Evolutionary conservation across 768 basidiomycete species (phyloP), one percentile per base, ranked within the genome.

Genomic region (Termitomyces sp.): DNA sequence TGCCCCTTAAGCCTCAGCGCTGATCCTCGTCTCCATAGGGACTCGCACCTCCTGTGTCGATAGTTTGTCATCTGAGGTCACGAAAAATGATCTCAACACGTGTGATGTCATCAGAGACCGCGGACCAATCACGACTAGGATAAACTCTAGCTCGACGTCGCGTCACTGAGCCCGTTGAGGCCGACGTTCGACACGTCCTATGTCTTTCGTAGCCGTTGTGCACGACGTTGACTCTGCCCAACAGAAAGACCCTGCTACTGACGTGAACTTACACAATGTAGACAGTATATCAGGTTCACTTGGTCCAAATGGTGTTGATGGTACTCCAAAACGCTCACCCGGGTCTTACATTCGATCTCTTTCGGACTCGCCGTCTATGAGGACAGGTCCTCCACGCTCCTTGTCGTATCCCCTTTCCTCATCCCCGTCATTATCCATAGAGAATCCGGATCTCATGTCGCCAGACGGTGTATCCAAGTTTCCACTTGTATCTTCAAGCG

Each of bases 321-420:
- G 45, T 39, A 46, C 62, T 7, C 48, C 55, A 22, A 46, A 61
- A 16, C 61, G 59, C 12, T 68, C 61, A 58, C 54, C 65, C 1
- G 46, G 39, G 16, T 22, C 49, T n/a, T 65, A 67, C 39, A 69
- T 65, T 61, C 65, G 51, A 52, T 69, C 69, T 26, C 72, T 70
- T 26, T 72, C 72, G 33, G 64, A 75, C 50, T 84, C 86, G 0
- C 88, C 89, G 26, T 81, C 86, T 6, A 73, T 75, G 50, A 77
- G 88, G 52, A 90, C 88, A 4, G 89, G 88, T 13, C 87, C 88
- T 33, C 89, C 88, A 4, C 79, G 88, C 41, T 87, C 88, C 0
- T 73, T 90, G 28, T 87, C 87, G 3, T 87, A 82, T 64, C 77
- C 83, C 8, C 70, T 79, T 33, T 74, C 83, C 1, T 70, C 68